These are phyloP conservation scores for Stephanodiscus triporus DNA, from an alignment of 108 stramenopile genomes.

Conservation along the genomic window DNA sequence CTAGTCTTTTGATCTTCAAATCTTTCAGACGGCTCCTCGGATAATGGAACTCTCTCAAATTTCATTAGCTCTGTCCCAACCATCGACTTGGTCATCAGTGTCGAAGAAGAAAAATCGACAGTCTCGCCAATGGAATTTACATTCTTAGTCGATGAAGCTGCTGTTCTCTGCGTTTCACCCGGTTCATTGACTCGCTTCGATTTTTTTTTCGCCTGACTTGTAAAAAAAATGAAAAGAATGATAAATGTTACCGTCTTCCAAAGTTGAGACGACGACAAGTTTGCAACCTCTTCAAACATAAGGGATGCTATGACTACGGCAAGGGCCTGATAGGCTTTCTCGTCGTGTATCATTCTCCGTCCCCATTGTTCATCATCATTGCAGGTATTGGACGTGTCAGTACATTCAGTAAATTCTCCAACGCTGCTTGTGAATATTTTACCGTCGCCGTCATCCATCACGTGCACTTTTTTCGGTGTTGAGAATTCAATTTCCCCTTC, in stretches of 20 bases:
- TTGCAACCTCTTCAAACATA: slow-evolving; percentile 20
- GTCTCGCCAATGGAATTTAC: background rate
- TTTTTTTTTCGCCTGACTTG: background rate
- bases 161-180: background rate
- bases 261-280: slow-evolving; percentile 26
- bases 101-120: background rate
- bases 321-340: slow-evolving; percentile 32
- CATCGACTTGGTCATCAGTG: slow-evolving; percentile 10
- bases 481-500: background rate
- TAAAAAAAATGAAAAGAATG: slow-evolving; percentile 26
- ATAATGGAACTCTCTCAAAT: slow-evolving; percentile 37
- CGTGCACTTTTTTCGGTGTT: background rate
- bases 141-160: background rate
- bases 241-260: slow-evolving; percentile 26
- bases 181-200: background rate
- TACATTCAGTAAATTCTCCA: background rate
- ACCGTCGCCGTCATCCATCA: background rate
- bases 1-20: background rate
- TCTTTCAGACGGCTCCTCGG: slow-evolving; percentile 16
- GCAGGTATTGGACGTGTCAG: slow-evolving; percentile 2
- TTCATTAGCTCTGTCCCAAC: slow-evolving; percentile 31
- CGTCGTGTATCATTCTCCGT: slow-evolving; percentile 5
- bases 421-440: background rate
- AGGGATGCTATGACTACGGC: slow-evolving; percentile 27
- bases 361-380: background rate